Base-by-base conservation (phyloP, 164 flowering plant genomes). In the Annona cherimola region DNA sequence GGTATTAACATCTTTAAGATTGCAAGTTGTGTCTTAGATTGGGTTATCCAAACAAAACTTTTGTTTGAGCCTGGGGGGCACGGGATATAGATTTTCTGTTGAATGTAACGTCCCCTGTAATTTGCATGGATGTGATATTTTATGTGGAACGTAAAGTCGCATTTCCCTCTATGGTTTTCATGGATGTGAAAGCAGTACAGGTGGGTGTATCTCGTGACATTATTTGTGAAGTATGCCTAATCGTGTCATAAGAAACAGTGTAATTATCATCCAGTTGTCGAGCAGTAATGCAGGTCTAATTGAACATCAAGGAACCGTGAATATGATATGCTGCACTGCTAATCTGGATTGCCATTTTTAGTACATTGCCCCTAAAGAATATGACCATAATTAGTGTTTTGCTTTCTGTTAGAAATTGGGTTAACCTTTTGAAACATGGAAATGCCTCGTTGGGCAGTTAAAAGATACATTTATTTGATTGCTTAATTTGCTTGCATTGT, bases 1-100 rank as follows among this genome's bases (percentile, higher is more conserved):
- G 94, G 99, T 91, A 67, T 61, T 18, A 65, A 59, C 57, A 35
- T 63, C 67, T 14, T 41, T 40, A 63, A 3, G 42, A 50, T 50
- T 50, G 57, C 14, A 50, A 50, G 57, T 50, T 50, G 57, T 11
- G 57, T 11, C 14, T 50, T 11, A 16, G 14, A 50, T 11, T 1
- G 57, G 57, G 11, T 8, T 50, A 11, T 16, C 9, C 57, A 50
- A 50, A 26, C 3, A 50, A 50, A 50, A 50, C 57, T 7, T 26
- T 26, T 26, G 35, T 26, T 26, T 26, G 35, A 8, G 14, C 2
- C 2, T 7, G 14, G 14, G 14, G 14, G 57, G 14, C 14, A 8
- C 14, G 14, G 1, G 14, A 50, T 50, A 50, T 11, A 50, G 57
- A 2, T 50, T 50, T 50, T 50, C 5, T 45, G 57, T 50, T 11